phyloP scores from a whole-genome alignment of 768 basidiomycete genomes.

The Hygrophorus pudorinus region DNA sequence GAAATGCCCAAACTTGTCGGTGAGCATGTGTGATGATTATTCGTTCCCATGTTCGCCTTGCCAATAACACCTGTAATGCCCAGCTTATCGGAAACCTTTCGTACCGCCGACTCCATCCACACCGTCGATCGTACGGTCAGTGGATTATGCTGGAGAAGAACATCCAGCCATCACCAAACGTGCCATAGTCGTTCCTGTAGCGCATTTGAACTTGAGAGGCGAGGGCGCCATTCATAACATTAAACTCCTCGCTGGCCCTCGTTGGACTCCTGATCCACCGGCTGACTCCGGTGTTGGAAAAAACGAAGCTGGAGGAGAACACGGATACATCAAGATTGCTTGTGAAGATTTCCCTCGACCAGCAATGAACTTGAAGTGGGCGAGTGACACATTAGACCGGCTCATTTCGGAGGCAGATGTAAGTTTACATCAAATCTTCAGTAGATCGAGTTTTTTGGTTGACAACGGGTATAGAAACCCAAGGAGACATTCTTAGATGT shows the following conservation, averaged over 20 bases:
- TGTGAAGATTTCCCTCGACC: conserved; percentile 81
- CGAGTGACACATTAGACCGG: conserved; percentile 73
- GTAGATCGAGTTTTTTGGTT: neutral
- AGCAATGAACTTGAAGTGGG: conserved; percentile 91
- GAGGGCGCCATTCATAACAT: conserved; percentile 71
- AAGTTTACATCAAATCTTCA: conserved; percentile 21
- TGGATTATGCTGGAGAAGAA: conserved; percentile 68
- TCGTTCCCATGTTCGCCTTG: conserved; percentile 2
- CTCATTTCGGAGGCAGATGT: conserved; percentile 82
- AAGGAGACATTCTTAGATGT: conserved; percentile 46
- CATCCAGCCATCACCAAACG: conserved; percentile 69
- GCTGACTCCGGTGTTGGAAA: conserved; percentile 52
- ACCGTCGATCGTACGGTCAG: conserved; percentile 62
- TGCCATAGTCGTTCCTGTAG: conserved; percentile 64
- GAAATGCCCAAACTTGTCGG: conserved; percentile 85
- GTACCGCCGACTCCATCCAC: conserved; percentile 46
- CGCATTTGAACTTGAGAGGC: conserved; percentile 55
- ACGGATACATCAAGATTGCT: conserved; percentile 85
- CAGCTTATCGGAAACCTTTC: conserved; percentile 80
- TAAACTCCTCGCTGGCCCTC: conserved; percentile 78
- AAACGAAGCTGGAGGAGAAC: conserved; percentile 34
- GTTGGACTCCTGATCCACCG: conserved; percentile 75
- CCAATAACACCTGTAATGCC: conserved; percentile 4
- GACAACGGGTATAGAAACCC: conserved; percentile 24
- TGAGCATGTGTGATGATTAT: conserved; percentile 20